These are phyloP conservation scores for Tieghemostelium lacteum DNA, from an alignment of 78 protist species.

Conservation along the genomic window DNA sequence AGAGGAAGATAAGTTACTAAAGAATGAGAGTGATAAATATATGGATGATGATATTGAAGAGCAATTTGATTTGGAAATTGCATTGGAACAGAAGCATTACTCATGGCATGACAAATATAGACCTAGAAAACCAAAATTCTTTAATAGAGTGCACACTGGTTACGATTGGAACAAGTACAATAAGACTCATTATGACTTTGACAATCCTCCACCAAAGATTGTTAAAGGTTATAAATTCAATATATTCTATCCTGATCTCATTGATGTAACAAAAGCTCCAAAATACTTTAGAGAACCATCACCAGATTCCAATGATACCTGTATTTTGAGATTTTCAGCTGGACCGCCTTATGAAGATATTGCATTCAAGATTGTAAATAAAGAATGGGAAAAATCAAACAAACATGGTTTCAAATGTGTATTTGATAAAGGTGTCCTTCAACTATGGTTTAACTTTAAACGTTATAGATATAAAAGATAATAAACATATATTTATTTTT, in stretches of 20 bases:
- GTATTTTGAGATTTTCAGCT: conserved; percentile 91
- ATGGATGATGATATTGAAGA: conserved; percentile 55
- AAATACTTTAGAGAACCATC: conserved; percentile 62
- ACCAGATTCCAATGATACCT: conserved; percentile 67
- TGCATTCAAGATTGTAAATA: conserved; percentile 95
- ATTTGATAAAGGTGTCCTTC: conserved; percentile 92
- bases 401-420: conserved; percentile 86
- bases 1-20: not conserved
- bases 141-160: conserved; percentile 96
- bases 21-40: not conserved
- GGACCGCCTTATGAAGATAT: conserved; percentile 99
- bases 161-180: conserved; percentile 97
- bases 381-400: conserved; percentile 92
- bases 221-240: conserved; percentile 99
- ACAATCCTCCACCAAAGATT: conserved; percentile 99
- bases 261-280: conserved; percentile 91
- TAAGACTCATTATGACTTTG: conserved; percentile 96
- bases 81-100: conserved; percentile 69
- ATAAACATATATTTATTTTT: too few relatives aligned
- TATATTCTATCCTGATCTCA: conserved; percentile 98
- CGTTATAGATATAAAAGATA: conserved; percentile 93
- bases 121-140: conserved; percentile 97
- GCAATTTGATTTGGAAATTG: conserved; percentile 31
- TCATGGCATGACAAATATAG: conserved; percentile 94
- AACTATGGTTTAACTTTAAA: conserved; percentile 96